phyloP scores from a whole-genome alignment of 257 asterid species.

The Nicotiana tomentosiformis region DNA sequence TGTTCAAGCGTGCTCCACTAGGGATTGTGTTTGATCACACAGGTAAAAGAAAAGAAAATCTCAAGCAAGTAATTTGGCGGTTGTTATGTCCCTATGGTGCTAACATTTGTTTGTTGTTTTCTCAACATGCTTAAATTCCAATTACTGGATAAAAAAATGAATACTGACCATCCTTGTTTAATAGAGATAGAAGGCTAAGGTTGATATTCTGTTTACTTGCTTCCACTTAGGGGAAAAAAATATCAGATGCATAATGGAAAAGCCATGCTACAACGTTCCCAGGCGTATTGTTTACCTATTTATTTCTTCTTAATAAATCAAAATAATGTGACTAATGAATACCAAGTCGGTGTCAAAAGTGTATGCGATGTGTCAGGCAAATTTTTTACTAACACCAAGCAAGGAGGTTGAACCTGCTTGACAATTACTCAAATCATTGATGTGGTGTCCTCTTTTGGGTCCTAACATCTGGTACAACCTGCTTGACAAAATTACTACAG shows the following conservation, averaged over 20 bases:
- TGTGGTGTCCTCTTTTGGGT: neutral
- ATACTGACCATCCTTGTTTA: neutral
- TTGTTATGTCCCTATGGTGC: neutral
- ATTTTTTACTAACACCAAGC: neutral
- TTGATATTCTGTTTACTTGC: neutral
- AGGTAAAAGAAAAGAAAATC: neutral
- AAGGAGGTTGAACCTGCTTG: neutral
- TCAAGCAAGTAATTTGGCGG: neutral
- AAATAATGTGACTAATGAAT: neutral
- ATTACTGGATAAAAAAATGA: neutral
- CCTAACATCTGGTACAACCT: neutral
- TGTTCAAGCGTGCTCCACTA: slow-evolving; percentile 63
- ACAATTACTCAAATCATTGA: neutral
- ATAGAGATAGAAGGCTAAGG: neutral
- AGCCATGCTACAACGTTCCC: neutral
- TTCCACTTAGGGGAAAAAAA: neutral
- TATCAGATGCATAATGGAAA: neutral
- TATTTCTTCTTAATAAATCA: neutral
- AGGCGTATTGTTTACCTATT: neutral
- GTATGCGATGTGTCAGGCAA: neutral
- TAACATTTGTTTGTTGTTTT: neutral
- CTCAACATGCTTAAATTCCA: neutral
- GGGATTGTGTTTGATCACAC: slow-evolving; percentile 67
- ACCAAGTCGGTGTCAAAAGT: neutral
- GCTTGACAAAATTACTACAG: neutral